Evolutionary conservation across 768 basidiomycete genomes (phyloP), one percentile per base, ranked within the genome.

Genomic region (Lyophyllum semitale): DNA sequence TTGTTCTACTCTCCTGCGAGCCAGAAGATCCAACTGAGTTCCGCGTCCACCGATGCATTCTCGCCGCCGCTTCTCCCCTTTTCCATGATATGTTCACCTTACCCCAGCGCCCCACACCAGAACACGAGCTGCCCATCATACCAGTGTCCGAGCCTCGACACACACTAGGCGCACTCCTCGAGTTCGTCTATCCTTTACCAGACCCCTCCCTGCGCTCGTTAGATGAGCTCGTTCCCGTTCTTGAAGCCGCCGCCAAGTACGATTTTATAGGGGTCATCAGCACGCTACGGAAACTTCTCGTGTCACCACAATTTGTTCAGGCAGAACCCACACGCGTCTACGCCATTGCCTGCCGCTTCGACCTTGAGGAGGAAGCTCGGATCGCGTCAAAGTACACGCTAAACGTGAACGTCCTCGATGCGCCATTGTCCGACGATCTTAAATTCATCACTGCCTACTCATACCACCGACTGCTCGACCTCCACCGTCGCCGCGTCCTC

Each of bases 11-110:
- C 18, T 80, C 84, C 0, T 59, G 65, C 4, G 71, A 73, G 51
- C 55, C 61, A 35, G 57, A 72, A 46, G 58, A 68, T 22, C 60
- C 69, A 15, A 71, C 77, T 48, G 77, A 83, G 60, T 88, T 89
- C 63, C 77, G 73, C 38, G 80, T 84, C 29, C 88, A 88, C 68
- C 76, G 77, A 56, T 81, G 78, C 66, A 78, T 91, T 57, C 79
- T 91, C 45, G 71, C 81, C 11, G 73, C 76, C 4, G 84, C 85
- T 1, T 90, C 89, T 5, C 77, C 84, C 2, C 86, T 90, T 70
- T 91, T 90, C 68, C 66, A 69, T 48, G 80, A 85, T 52, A 83
- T 89, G 84, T 85, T 91, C 63, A 67, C 81, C 20, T 71, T 89
- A 17, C 86, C 88, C 4, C 87, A 88, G 58, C 60, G 38, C 42